Evolutionary conservation across 2,329 filamentous ascomycete species (phyloP).

Genomic region (Pestalotiopsis sp.): DNA sequence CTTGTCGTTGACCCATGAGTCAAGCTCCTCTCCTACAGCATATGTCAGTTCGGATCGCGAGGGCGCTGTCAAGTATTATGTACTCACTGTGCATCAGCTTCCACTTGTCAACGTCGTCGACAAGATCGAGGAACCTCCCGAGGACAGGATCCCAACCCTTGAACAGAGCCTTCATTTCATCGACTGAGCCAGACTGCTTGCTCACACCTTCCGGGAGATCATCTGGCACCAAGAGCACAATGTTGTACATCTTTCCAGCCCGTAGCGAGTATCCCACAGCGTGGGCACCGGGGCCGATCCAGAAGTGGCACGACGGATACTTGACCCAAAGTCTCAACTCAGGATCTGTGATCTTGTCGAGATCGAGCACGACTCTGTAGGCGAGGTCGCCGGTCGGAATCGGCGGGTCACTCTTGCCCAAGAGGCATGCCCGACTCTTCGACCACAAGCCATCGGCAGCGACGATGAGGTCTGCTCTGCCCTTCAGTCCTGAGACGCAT

Average conservation of each 20-base stretch:
- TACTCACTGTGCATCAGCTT: constrained; percentile 59
- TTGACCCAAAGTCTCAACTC: constrained; percentile 55
- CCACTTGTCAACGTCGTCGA: constrained; percentile 69
- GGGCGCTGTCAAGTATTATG: constrained; percentile 12
- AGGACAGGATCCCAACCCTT: constrained; percentile 66
- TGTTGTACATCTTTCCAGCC: constrained; percentile 62
- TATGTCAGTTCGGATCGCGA: not conserved
- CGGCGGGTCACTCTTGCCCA: constrained; percentile 49
- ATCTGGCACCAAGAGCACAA: constrained; percentile 68
- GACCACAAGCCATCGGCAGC: constrained; percentile 69
- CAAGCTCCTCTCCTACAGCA: constrained; percentile 46
- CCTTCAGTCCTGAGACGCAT: constrained; percentile 38
- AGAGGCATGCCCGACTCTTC: constrained; percentile 50
- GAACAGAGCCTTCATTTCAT: constrained; percentile 65
- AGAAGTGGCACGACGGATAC: constrained; percentile 58
- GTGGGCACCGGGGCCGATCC: constrained; percentile 65
- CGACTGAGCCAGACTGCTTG: constrained; percentile 53
- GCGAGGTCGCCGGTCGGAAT: constrained; percentile 66
- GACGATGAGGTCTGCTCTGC: constrained; percentile 58
- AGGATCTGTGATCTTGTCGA: constrained; percentile 53
- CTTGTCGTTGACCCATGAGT: constrained; percentile 55
- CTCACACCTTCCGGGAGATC: constrained; percentile 57
- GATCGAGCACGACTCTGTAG: constrained; percentile 60
- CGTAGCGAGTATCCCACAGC: constrained; percentile 65
- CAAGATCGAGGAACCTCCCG: constrained; percentile 44